These are phyloP conservation scores for Atractiella rhizophila DNA, from an alignment of 768 basidiomycete genomes.

Conservation along the genomic window DNA sequence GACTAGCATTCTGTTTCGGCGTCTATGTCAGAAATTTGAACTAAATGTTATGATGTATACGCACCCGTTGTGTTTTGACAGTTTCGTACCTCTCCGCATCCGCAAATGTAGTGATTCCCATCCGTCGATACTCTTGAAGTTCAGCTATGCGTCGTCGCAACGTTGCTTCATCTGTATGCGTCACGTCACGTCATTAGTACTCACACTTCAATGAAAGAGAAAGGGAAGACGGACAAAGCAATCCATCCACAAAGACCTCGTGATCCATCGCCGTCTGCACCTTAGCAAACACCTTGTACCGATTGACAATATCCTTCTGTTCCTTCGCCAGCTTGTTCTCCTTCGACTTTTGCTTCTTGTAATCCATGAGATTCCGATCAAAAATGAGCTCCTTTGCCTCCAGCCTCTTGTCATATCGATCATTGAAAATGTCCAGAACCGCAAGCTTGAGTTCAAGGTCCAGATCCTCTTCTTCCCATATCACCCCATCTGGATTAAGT, in stretches of 20 bases:
- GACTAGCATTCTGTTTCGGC: too few species aligned
- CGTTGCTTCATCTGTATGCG: constrained; percentile 46
- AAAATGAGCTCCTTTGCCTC: constrained; percentile 75
- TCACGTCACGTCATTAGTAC: too few species aligned
- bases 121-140: constrained; percentile 63
- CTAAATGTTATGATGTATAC: too few species aligned
- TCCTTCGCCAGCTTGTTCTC: constrained; percentile 80
- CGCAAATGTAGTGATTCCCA: constrained; percentile 56
- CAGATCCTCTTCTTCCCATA: constrained; percentile 51
- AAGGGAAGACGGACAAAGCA: constrained; percentile 42
- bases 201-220: background rate
- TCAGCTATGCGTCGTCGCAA: constrained; percentile 73
- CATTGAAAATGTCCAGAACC: constrained; percentile 68
- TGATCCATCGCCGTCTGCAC: constrained; percentile 78
- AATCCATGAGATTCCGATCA: constrained; percentile 68
- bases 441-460: constrained; percentile 72
- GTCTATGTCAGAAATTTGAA: too few species aligned
- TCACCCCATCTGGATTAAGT: constrained; percentile 17
- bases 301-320: constrained; percentile 67
- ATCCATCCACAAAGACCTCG: constrained; percentile 61
- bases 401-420: constrained; percentile 57
- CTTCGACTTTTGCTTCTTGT: constrained; percentile 77
- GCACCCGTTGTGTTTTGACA: constrained; percentile 46
- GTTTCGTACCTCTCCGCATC: constrained; percentile 75
- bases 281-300: constrained; percentile 68